Conservation (phyloP, 2,329 filamentous ascomycete species). For the Orbilia blumenaviensis region DNA sequence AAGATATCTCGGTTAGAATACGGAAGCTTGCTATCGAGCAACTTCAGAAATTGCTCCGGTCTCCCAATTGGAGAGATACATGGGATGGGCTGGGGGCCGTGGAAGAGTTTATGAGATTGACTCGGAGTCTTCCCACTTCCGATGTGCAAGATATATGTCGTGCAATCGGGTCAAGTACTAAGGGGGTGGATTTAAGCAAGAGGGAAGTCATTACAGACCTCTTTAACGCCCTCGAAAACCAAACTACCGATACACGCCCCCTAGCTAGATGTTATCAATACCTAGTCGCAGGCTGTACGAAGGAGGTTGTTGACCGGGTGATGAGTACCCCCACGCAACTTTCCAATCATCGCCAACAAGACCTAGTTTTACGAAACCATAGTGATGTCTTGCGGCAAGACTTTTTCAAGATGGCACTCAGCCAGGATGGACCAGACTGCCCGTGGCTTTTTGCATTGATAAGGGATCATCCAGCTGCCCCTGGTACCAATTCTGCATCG, state of each 20-base stretch:
- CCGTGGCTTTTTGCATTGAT: background rate
- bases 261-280: constrained; percentile 6
- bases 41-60: constrained; percentile 4
- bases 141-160: constrained; percentile 6
- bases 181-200: constrained; percentile 14
- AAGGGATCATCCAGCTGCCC: background rate
- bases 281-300: constrained; percentile 13
- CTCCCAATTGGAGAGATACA: constrained; percentile 2
- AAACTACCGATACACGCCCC: background rate
- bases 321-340: background rate
- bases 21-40: background rate
- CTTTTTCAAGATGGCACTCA: background rate
- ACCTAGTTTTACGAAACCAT: background rate
- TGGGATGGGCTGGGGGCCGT: constrained; percentile 13
- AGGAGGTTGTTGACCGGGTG: background rate
- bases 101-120: background rate
- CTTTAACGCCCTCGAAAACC: background rate
- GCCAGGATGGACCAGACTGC: background rate
- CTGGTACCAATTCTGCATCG: background rate
- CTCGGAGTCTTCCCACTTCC: background rate
- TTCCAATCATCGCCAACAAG: background rate
- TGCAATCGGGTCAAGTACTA: background rate
- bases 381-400: background rate
- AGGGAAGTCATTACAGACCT: constrained; percentile 17
- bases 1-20: background rate